These are phyloP conservation scores for Aspergillus sp. DNA, from an alignment of 2,329 filamentous ascomycete genomes.

Conservation along the genomic window DNA sequence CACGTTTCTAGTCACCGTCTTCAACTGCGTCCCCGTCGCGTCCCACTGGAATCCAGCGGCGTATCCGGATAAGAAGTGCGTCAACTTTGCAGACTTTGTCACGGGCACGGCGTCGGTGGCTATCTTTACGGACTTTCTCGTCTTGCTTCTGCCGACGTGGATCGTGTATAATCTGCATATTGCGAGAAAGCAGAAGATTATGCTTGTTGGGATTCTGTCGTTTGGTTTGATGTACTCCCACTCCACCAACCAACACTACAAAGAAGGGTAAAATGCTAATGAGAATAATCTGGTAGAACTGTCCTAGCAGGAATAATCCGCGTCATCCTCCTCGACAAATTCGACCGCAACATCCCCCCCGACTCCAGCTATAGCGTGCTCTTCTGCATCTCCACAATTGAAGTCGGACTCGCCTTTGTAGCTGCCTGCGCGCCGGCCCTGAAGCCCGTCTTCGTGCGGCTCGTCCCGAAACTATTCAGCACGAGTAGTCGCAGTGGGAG, in stretches of 20 bases:
- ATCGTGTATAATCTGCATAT: conserved; percentile 32
- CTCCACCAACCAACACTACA: too few relatives aligned
- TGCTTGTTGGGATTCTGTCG: conserved; percentile 29
- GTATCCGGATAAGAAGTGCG: conserved; percentile 23
- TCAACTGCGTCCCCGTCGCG: conserved; percentile 29
- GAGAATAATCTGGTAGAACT: conserved; percentile 15
- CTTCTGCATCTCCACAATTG: conserved; percentile 31
- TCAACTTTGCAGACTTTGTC: conserved; percentile 29
- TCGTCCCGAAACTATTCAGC: conserved; percentile 6
- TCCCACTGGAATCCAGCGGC: conserved; percentile 24
- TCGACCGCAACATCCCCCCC: conserved; percentile 17
- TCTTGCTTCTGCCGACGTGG: conserved; percentile 31
- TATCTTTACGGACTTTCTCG: conserved; percentile 32
- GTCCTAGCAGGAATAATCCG: conserved; percentile 31
- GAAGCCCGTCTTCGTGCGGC: conserved; percentile 19
- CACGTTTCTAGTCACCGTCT: conserved; percentile 29
- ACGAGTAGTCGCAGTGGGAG: not conserved
- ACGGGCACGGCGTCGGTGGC: conserved; percentile 26
- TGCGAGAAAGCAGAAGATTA: conserved; percentile 27
- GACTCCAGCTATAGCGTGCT: conserved; percentile 27
- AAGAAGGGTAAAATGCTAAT: too few relatives aligned
- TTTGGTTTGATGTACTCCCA: conserved; percentile 25
- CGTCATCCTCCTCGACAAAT: conserved; percentile 24
- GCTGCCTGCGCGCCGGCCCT: conserved; percentile 30
- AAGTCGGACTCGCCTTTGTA: conserved; percentile 30